Evolutionary conservation across 352 stramenopile species (phyloP).

Genomic region (Globisporangium splendens): DNA sequence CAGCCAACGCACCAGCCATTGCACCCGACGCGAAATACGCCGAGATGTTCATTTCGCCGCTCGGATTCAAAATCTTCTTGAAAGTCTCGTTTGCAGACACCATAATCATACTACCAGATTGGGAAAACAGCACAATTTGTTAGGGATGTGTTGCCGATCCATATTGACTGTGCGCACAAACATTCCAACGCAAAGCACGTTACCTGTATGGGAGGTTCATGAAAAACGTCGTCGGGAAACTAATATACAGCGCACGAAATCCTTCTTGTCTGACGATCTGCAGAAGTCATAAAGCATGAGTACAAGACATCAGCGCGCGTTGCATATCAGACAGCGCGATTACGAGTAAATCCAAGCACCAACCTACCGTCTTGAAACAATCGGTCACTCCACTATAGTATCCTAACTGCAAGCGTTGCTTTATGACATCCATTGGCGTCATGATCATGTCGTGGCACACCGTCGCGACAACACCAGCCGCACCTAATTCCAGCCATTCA

Average conservation of each 20-base stretch:
- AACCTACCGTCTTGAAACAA: slow-evolving; percentile 79
- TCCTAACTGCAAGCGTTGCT: slow-evolving; percentile 98
- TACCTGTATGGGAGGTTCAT: slow-evolving; percentile 98
- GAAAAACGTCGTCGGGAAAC: slow-evolving; percentile 96
- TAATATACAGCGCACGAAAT: slow-evolving; percentile 88
- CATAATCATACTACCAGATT: slow-evolving; percentile 91
- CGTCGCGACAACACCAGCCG: slow-evolving; percentile 92
- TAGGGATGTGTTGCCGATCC: background rate
- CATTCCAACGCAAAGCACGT: background rate
- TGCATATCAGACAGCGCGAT: slow-evolving; percentile 1
- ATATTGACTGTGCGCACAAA: background rate
- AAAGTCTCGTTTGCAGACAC: slow-evolving; percentile 97
- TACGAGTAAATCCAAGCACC: background rate
- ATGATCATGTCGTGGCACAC: slow-evolving; percentile 98
- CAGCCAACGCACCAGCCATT: slow-evolving; percentile 89
- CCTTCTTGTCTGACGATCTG: slow-evolving; percentile 79
- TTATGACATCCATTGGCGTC: slow-evolving; percentile 98
- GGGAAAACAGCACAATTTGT: background rate
- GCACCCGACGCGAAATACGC: slow-evolving; percentile 93
- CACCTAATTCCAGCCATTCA: slow-evolving; percentile 32
- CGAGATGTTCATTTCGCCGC: slow-evolving; percentile 79
- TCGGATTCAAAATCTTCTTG: slow-evolving; percentile 93
- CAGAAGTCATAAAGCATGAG: slow-evolving; percentile 1
- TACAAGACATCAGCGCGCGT: background rate
- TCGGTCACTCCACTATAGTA: slow-evolving; percentile 94